Percentiles rank a stretch among this genome's conserved stretches.
phyloP scores from a whole-genome alignment of 1,139 yeast genomes.

The Diutina neorugosa region DNA sequence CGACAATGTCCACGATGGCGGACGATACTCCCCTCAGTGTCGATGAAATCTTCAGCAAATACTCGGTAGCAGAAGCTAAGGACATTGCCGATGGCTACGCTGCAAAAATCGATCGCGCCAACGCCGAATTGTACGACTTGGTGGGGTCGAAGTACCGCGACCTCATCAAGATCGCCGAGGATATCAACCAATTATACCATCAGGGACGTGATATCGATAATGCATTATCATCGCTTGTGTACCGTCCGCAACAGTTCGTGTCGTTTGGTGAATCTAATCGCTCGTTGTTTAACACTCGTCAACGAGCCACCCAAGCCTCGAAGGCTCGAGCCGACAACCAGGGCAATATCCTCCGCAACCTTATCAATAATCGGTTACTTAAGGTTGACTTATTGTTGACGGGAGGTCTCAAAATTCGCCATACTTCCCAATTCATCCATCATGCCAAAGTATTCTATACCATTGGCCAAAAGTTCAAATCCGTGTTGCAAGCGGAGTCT shows the following conservation, averaged over 20 bases:
- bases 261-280: conserved; percentile 15
- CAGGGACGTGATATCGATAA: conserved; percentile 20
- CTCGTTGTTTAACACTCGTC: conserved; percentile 12
- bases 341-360: background rate
- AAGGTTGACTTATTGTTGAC: conserved; percentile 1
- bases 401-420: background rate
- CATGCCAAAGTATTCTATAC: conserved; percentile 3
- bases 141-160: conserved; percentile 62
- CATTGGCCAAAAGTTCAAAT: background rate
- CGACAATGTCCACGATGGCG: background rate
- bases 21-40: background rate
- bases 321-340: background rate
- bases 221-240: conserved; percentile 22
- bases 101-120: conserved; percentile 6
- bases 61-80: background rate
- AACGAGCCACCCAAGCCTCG: background rate
- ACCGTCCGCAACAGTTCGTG: conserved; percentile 19
- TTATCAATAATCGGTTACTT: background rate
- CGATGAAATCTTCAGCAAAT: background rate
- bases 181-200: conserved; percentile 42
- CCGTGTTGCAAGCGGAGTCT: background rate
- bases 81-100: background rate
- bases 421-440: conserved; percentile 1
- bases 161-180: conserved; percentile 56
- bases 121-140: conserved; percentile 37